These are phyloP conservation scores for Paracoccidioides lutzii DNA, from an alignment of 2,329 filamentous ascomycete species.

Conservation along the genomic window DNA sequence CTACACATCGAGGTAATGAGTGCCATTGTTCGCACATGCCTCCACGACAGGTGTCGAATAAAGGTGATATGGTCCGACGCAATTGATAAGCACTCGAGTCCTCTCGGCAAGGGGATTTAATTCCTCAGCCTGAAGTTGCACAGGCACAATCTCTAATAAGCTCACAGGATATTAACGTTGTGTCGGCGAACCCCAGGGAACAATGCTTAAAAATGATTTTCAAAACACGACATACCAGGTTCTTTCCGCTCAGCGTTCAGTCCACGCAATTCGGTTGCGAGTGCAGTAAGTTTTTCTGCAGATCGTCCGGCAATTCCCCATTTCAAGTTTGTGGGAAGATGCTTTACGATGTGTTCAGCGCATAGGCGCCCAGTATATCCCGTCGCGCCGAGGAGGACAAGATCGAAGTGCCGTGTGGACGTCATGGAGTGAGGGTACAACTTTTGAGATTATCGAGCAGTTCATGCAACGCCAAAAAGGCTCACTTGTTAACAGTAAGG, in stretches of 20 bases:
- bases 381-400: slow-evolving; percentile 54
- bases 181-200: neutral
- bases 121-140: slow-evolving; percentile 38
- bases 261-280: slow-evolving; percentile 54
- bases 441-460: neutral
- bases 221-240: slow-evolving; percentile 44
- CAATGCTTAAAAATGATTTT: neutral
- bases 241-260: slow-evolving; percentile 56
- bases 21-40: slow-evolving; percentile 51
- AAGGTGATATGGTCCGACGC: slow-evolving; percentile 50
- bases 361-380: slow-evolving; percentile 75
- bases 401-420: slow-evolving; percentile 44
- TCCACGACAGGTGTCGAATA: slow-evolving; percentile 53
- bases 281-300: slow-evolving; percentile 54
- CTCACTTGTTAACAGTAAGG: neutral
- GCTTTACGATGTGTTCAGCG: slow-evolving; percentile 59
- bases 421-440: slow-evolving; percentile 1
- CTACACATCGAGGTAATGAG: slow-evolving; percentile 53
- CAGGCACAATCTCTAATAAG: slow-evolving; percentile 30
- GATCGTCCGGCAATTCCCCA: slow-evolving; percentile 85
- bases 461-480: neutral
- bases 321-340: slow-evolving; percentile 61
- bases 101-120: slow-evolving; percentile 41
- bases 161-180: neutral
- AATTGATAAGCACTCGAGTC: slow-evolving; percentile 47